Percentiles rank a stretch among this genome's conserved stretches.
Conservation (phyloP, 2,329 filamentous ascomycete species). For the Aspergillus ochraceus region DNA sequence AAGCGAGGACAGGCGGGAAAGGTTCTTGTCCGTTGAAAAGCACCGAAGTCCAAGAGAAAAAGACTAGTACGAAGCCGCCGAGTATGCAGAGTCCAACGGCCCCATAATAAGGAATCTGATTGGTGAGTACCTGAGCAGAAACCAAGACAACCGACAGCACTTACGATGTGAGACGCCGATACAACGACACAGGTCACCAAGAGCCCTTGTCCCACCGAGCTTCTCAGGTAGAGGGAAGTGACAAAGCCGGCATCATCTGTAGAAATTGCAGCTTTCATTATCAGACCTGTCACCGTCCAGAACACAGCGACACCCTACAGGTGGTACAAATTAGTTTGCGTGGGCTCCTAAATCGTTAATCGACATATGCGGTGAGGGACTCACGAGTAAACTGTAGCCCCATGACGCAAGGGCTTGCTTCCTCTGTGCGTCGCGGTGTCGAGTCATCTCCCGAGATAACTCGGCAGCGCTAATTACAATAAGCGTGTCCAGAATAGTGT, state of each 20-base stretch:
- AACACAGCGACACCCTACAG: constrained; percentile 37
- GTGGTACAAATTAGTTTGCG: not conserved
- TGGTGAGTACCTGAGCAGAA: constrained; percentile 10
- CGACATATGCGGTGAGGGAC: constrained; percentile 3
- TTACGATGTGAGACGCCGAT: constrained; percentile 42
- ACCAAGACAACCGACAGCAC: constrained; percentile 14
- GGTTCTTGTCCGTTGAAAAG: constrained; percentile 34
- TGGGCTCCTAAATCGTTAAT: not conserved
- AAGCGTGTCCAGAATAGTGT: constrained; percentile 42
- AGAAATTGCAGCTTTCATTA: constrained; percentile 34
- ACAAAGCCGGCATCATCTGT: constrained; percentile 42
- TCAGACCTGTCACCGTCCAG: constrained; percentile 35
- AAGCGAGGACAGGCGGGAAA: constrained; percentile 32
- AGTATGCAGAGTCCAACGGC: constrained; percentile 41
- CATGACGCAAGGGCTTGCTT: constrained; percentile 28
- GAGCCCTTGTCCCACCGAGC: constrained; percentile 37
- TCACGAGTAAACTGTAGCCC: constrained; percentile 33
- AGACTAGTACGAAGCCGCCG: constrained; percentile 35
- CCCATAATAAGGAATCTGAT: constrained; percentile 44
- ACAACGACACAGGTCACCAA: constrained; percentile 35
- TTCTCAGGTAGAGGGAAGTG: constrained; percentile 38
- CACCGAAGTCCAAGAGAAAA: constrained; percentile 32
- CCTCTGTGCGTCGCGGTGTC: constrained; percentile 22
- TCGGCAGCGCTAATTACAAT: constrained; percentile 39
- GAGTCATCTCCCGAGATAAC: constrained; percentile 22